Evolutionary conservation across 345 rosid genomes (phyloP), one percentile per base, ranked within the genome.

Genomic region (Draba incana): DNA sequence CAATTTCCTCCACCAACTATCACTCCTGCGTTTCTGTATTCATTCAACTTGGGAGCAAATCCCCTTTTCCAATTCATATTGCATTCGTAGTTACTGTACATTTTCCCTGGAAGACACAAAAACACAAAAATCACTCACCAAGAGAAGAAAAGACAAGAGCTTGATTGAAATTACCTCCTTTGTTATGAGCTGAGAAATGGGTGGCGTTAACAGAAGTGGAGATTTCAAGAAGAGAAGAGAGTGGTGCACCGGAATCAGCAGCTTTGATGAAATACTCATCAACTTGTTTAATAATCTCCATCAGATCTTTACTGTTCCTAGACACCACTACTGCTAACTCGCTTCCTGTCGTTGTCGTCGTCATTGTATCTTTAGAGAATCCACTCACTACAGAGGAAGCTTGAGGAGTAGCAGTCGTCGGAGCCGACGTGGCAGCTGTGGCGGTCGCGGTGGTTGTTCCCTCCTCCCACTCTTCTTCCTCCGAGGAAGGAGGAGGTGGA

Each of bases 261-360:
- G 97, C 96, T 69, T 80, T 87, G 27, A 84, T 79, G 59, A 90
- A 94, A 66, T 94, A 94, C 44, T 88, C 99, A 68, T 94, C 99
- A 6, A 94, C 91, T 75, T 94, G 96, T 69, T 91, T 90, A 7
- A 85, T 82, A 47, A 94, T 94, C 86, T 88, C 96, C 69, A 74
- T 78, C 11, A 94, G 85, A 79, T 91, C 97, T 74, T 94, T 94
- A 31, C 80, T 78, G 51, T 86, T 88, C 57, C 96, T 86, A 4
- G 97, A 81, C 51, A 85, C 90, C 54, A 94, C 97, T 72, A 91
- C 79, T 0, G 97, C 97, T 62, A 93, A 80, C 74, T 86, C 93
- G 50, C 85, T 88, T 57, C 82, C 86, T 1, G 77, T 57, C 0
- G 70, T 69, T 0, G 75, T 59, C 2, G 72, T 76, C 10, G 80